Percentiles rank a stretch among this genome's conserved stretches.
Conservation (phyloP, 2,329 filamentous ascomycete genomes). For the Stemphylium vesicarium region DNA sequence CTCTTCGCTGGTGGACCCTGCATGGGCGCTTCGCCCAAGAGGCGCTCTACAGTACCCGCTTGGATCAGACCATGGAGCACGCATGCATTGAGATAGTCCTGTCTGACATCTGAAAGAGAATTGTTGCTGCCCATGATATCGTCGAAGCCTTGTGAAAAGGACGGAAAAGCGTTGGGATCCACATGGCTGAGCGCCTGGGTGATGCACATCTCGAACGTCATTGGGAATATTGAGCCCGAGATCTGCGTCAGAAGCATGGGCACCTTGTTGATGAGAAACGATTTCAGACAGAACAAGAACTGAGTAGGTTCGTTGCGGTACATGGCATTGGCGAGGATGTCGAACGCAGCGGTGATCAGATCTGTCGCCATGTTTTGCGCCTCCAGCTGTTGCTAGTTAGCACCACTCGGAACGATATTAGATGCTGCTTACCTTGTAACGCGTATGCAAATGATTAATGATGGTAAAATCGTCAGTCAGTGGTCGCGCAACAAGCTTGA, state of each 20-base stretch:
- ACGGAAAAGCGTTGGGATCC: slow-evolving; percentile 67
- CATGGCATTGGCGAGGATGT: slow-evolving; percentile 85
- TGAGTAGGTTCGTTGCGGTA: slow-evolving; percentile 69
- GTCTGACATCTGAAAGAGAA: slow-evolving; percentile 70
- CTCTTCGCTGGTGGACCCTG: slow-evolving; percentile 76
- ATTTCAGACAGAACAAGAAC: slow-evolving; percentile 75
- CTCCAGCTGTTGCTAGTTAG: slow-evolving; percentile 66
- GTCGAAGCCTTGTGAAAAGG: slow-evolving; percentile 68
- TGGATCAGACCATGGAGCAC: slow-evolving; percentile 85
- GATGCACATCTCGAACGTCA: slow-evolving; percentile 69
- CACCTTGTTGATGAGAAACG: slow-evolving; percentile 81
- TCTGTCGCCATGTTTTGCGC: slow-evolving; percentile 79
- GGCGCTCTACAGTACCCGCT: slow-evolving; percentile 75
- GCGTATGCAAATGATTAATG: slow-evolving; percentile 80
- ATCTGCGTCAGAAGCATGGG: slow-evolving; percentile 67
- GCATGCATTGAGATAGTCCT: slow-evolving; percentile 89
- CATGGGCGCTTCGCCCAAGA: slow-evolving; percentile 85
- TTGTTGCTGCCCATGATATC: slow-evolving; percentile 62
- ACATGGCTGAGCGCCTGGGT: slow-evolving; percentile 69
- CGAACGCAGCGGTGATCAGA: slow-evolving; percentile 86
- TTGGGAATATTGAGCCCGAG: slow-evolving; percentile 62
- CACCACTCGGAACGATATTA: neutral
- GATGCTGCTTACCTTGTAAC: slow-evolving; percentile 71
- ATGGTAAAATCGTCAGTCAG: slow-evolving; percentile 81
- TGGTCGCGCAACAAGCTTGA: slow-evolving; percentile 79